A percentile compares a stretch with the other conserved stretches of the same genome.
These are phyloP conservation scores for Pleurotus pulmonarius DNA, from an alignment of 768 basidiomycete genomes.

Conservation along the genomic window DNA sequence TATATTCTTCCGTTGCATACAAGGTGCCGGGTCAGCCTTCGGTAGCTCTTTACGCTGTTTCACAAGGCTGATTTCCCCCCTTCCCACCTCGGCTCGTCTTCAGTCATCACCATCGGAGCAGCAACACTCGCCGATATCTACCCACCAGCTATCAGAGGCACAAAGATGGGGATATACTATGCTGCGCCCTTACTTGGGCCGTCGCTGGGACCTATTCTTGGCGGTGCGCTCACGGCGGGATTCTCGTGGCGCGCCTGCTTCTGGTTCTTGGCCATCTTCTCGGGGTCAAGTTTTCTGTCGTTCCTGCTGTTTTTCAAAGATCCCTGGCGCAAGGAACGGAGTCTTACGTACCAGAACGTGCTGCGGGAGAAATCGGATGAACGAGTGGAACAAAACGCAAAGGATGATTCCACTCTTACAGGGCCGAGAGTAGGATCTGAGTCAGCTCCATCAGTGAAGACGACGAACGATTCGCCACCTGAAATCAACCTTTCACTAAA, in stretches of 20 bases:
- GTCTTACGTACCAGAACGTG: conserved; percentile 70
- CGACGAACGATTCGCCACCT: conserved; percentile 8
- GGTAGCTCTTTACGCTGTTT: background rate
- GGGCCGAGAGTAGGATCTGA: conserved; percentile 22
- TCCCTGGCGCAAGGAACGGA: conserved; percentile 80
- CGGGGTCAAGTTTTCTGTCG: conserved; percentile 45
- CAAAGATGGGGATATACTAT: conserved; percentile 81
- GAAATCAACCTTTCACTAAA: conserved; percentile 50
- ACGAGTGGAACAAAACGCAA: conserved; percentile 3
- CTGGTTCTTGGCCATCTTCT: conserved; percentile 73
- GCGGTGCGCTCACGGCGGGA: conserved; percentile 60
- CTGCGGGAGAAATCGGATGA: conserved; percentile 29
- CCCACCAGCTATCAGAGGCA: conserved; percentile 69
- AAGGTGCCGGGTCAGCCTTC: conserved; percentile 56
- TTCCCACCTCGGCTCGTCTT: conserved; percentile 35
- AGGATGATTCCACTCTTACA: conserved; percentile 73
- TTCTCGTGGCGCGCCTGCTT: conserved; percentile 81
- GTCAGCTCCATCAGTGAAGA: background rate
- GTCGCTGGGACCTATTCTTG: conserved; percentile 67
- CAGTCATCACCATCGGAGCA: conserved; percentile 68
- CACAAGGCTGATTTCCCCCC: conserved; percentile 26
- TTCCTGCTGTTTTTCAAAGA: conserved; percentile 75
- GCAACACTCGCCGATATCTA: conserved; percentile 79
- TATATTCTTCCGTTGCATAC: conserved; percentile 66
- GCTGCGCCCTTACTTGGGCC: conserved; percentile 79